These are phyloP conservation scores for Baorangia bicolor DNA, from an alignment of 768 basidiomycete species.

Conservation along the genomic window DNA sequence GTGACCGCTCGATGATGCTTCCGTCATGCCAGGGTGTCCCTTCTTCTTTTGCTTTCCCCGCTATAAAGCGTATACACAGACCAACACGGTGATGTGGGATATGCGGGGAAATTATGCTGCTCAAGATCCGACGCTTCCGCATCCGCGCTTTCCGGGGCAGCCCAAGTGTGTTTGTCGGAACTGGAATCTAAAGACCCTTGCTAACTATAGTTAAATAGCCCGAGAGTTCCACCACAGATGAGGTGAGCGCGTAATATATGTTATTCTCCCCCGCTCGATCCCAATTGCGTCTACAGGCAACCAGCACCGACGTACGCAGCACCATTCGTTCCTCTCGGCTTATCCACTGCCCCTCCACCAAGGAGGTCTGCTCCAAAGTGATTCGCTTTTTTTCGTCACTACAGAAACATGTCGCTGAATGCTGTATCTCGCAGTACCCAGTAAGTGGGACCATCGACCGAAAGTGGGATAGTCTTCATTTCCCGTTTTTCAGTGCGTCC, in stretches of 20 bases:
- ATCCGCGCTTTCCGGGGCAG: conserved; percentile 12
- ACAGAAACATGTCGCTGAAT: conserved; percentile 6
- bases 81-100: conserved; percentile 34
- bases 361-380: conserved; percentile 23
- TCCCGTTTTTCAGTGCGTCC: conserved; percentile 16
- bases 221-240: conserved; percentile 10
- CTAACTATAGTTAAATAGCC: conserved; percentile 12
- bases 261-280: background rate
- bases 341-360: conserved; percentile 15
- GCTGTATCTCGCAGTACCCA: conserved; percentile 12
- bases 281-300: conserved; percentile 14
- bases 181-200: background rate
- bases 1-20: conserved; percentile 9
- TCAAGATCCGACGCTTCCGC: conserved; percentile 15
- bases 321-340: conserved; percentile 21
- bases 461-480: conserved; percentile 11
- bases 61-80: conserved; percentile 34
- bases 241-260: conserved; percentile 1
- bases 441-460: conserved; percentile 24
- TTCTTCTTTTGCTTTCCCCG: conserved; percentile 32
- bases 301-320: conserved; percentile 9
- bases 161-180: conserved; percentile 16
- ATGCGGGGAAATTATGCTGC: conserved; percentile 13
- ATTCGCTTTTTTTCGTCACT: conserved; percentile 1
- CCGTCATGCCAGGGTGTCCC: conserved; percentile 32